These are phyloP conservation scores for Clonostachys byssicola DNA, from an alignment of 2,329 filamentous ascomycete species.

Conservation along the genomic window DNA sequence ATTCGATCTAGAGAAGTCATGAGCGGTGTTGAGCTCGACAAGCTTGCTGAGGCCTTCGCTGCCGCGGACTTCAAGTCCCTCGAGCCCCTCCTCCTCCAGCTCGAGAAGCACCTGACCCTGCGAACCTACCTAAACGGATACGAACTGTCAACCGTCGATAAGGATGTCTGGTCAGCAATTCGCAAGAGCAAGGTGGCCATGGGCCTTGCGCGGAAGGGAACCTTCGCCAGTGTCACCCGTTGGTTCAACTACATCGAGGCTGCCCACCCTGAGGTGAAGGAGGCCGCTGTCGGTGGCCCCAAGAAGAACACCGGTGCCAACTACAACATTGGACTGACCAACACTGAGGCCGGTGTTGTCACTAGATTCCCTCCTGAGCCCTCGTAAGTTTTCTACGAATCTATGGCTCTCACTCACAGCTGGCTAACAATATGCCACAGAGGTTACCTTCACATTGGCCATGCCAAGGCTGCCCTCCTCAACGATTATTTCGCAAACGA, in stretches of 20 bases:
- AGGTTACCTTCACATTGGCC: constrained; percentile 91
- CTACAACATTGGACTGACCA: constrained; percentile 83
- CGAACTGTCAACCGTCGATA: constrained; percentile 70
- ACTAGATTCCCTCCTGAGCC: constrained; percentile 60
- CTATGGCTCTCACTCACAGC: neutral
- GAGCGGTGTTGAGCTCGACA: constrained; percentile 3
- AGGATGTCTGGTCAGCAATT: constrained; percentile 78
- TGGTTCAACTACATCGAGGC: constrained; percentile 89
- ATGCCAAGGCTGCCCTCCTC: constrained; percentile 88
- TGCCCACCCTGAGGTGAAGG: constrained; percentile 70
- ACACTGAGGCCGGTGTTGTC: constrained; percentile 84
- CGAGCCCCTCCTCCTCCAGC: constrained; percentile 26
- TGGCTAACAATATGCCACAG: constrained; percentile 17
- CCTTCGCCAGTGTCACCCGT: constrained; percentile 71
- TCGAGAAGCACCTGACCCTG: constrained; percentile 84
- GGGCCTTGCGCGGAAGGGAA: constrained; percentile 74
- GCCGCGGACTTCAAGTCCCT: constrained; percentile 4
- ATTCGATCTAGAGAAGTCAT: neutral
- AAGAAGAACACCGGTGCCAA: constrained; percentile 78
- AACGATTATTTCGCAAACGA: constrained; percentile 97
- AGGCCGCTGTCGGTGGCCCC: constrained; percentile 53
- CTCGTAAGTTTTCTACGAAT: constrained; percentile 9
- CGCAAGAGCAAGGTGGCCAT: constrained; percentile 81
- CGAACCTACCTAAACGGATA: constrained; percentile 85
- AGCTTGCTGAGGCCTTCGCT: constrained; percentile 1